Conservation (phyloP, 1,139 yeast species). For the Diutina catenulata region DNA sequence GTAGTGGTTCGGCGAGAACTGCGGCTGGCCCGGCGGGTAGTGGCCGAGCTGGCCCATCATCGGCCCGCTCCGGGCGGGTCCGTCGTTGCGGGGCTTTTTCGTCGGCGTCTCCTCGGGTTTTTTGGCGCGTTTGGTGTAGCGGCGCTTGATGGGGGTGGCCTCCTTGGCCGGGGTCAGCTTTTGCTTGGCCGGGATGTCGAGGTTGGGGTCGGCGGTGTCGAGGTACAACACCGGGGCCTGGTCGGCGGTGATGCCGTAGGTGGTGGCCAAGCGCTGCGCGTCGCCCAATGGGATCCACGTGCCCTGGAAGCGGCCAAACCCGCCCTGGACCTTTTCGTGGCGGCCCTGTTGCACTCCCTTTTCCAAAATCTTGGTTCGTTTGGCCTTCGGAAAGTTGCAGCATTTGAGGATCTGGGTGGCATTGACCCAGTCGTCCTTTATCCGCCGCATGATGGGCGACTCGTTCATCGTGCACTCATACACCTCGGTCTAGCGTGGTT, state of each 20-base stretch:
- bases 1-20: constrained; percentile 5
- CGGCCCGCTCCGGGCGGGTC: neutral
- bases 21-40: constrained; percentile 7
- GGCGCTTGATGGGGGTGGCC: constrained; percentile 33
- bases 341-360: constrained; percentile 79
- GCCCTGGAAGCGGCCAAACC: constrained; percentile 94
- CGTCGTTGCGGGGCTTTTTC: constrained; percentile 21
- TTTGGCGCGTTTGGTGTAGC: constrained; percentile 27
- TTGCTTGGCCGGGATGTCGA: constrained; percentile 34
- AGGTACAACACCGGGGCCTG: constrained; percentile 43
- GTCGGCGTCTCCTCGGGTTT: constrained; percentile 26
- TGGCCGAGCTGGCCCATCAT: neutral
- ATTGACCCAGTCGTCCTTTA: constrained; percentile 88
- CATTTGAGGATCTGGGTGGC: constrained; percentile 96
- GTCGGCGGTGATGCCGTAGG: constrained; percentile 42
- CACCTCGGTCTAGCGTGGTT: constrained; percentile 3
- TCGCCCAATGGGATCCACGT: constrained; percentile 82
- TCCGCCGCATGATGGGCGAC: constrained; percentile 88
- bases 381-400: constrained; percentile 91
- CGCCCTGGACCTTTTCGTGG: constrained; percentile 94
- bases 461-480: constrained; percentile 74
- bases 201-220: constrained; percentile 35
- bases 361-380: constrained; percentile 82
- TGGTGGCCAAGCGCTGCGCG: constrained; percentile 41
- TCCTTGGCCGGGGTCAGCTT: constrained; percentile 25